Base-by-base conservation (phyloP, 2,329 filamentous ascomycete species). In the Alternaria sp. region DNA sequence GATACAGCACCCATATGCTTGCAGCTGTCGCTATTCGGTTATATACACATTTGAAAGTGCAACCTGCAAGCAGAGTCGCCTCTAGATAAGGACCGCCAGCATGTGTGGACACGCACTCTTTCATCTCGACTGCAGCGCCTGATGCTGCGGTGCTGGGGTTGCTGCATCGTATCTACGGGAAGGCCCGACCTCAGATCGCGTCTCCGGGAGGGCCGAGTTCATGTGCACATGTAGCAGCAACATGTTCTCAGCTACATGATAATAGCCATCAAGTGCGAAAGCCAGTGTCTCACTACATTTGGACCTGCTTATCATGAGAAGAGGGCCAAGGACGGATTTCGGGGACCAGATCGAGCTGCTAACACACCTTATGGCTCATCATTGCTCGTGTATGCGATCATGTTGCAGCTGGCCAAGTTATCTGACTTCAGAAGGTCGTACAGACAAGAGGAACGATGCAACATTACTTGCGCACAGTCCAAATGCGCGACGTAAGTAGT, bases 251-350 rank as follows among this genome's bases (percentile, higher is more conserved):
- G 26, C 47, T 17, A 51, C 25, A 51, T 6, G 17, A 21, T 13
- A 12, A 10, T 9, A 15, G 17, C 47, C 12, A 51, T 5, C 26
- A 21, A 51, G 26, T 51, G 47, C 47, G 5, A 50, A 50, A 30
- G 26, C 47, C 26, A 51, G 17, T 32, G 25, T 30, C 47, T 30
- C 25, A 51, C 47, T 15, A 32, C 17, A 9, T 32, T 51, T 32
- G 19, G 47, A 23, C n/a, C n/a, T 19, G 26, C 47, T 32, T 51
- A 51, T 32, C 47, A 4, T 15, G 3, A 32, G 7, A n/a, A 30
- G 17, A 23, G 30, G 12, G 15, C 15, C 11, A 28, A 55, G 58
- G 58, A 23, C 58, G 58, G 44, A 60, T 60, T 61, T 61, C 58
- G 58, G 57, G 17, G 51, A 26, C 44, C 30, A 17, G 28, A 7